Percentiles rank a stretch among this genome's conserved stretches.
Evolutionary conservation across 2,329 filamentous ascomycete species (phyloP).

Genomic region (Penicillium occitanis): DNA sequence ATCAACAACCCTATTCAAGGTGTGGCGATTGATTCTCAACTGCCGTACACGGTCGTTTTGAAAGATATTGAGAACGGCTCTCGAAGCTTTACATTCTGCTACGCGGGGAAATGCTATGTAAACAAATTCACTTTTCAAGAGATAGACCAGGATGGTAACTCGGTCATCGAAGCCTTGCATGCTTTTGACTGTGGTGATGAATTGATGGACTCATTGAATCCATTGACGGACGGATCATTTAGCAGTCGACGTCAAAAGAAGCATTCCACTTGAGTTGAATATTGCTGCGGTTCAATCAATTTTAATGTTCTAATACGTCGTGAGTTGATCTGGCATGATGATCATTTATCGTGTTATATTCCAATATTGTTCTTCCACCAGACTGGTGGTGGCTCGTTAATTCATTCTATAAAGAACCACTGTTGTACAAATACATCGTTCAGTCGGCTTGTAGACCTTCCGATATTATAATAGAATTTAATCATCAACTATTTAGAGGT

Average conservation of each 20-base stretch:
- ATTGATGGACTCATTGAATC: not conserved
- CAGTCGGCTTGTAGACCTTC: not conserved
- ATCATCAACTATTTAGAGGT: not conserved
- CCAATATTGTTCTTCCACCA: not conserved
- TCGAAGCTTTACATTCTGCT: constrained; percentile 14
- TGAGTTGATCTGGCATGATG: not conserved
- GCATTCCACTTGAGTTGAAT: not conserved
- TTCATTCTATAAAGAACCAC: not conserved
- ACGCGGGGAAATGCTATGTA: constrained; percentile 9
- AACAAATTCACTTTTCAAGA: constrained; percentile 1
- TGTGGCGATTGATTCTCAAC: constrained; percentile 11
- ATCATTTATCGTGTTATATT: not conserved
- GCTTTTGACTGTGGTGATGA: constrained; percentile 8
- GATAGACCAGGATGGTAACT: not conserved
- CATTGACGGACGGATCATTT: not conserved
- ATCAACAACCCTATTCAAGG: not conserved
- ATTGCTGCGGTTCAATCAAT: not conserved
- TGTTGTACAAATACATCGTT: not conserved
- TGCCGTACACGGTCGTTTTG: constrained; percentile 11
- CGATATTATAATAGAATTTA: not conserved
- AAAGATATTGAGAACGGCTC: not conserved
- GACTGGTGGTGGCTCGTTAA: not conserved
- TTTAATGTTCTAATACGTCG: not conserved
- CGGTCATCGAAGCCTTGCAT: constrained; percentile 6
- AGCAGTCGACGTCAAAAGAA: not conserved